These are phyloP conservation scores for Aspergillus quadrilineatus DNA, from an alignment of 2,329 filamentous ascomycete genomes.

Conservation along the genomic window DNA sequence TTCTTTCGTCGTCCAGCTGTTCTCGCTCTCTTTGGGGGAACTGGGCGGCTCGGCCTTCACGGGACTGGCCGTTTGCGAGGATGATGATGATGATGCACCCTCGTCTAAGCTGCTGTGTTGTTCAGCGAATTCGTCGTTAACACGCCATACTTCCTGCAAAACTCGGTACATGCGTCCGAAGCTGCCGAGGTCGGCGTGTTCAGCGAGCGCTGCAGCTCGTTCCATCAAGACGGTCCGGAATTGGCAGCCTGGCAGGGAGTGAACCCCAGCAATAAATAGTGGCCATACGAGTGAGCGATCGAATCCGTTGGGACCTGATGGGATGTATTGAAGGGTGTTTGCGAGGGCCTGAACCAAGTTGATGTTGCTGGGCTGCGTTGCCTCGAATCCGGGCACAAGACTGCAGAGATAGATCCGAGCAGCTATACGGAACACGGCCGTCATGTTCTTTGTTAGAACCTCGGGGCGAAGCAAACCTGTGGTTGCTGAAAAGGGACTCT, in stretches of 20 bases:
- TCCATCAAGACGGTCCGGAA: slow-evolving; percentile 79
- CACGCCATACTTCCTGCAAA: slow-evolving; percentile 76
- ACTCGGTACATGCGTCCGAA: slow-evolving; percentile 80
- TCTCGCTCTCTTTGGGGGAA: slow-evolving; percentile 15
- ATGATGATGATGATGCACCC: slow-evolving; percentile 7
- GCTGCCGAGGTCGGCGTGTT: slow-evolving; percentile 75
- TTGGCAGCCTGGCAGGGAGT: slow-evolving; percentile 67
- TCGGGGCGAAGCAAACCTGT: slow-evolving; percentile 77
- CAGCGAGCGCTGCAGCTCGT: slow-evolving; percentile 71
- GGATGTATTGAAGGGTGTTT: slow-evolving; percentile 75
- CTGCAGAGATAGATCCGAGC: slow-evolving; percentile 97
- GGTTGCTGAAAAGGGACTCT: slow-evolving; percentile 53
- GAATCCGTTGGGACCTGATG: slow-evolving; percentile 75
- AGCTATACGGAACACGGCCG: slow-evolving; percentile 83
- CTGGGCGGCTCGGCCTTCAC: slow-evolving; percentile 24
- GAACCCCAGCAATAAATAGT: slow-evolving; percentile 79
- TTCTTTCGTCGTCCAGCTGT: slow-evolving; percentile 19
- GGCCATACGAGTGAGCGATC: slow-evolving; percentile 94
- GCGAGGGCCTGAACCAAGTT: slow-evolving; percentile 77
- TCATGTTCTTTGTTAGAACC: slow-evolving; percentile 85
- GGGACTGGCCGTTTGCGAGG: slow-evolving; percentile 12
- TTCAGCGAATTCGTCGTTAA: slow-evolving; percentile 61
- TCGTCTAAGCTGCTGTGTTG: slow-evolving; percentile 13
- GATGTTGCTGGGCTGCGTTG: slow-evolving; percentile 69
- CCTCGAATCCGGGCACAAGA: slow-evolving; percentile 83